Percentiles rank a stretch among this genome's conserved stretches.
phyloP scores from a whole-genome alignment of 139 green algal genomes.

The Auxenochlorella protothecoides region DNA sequence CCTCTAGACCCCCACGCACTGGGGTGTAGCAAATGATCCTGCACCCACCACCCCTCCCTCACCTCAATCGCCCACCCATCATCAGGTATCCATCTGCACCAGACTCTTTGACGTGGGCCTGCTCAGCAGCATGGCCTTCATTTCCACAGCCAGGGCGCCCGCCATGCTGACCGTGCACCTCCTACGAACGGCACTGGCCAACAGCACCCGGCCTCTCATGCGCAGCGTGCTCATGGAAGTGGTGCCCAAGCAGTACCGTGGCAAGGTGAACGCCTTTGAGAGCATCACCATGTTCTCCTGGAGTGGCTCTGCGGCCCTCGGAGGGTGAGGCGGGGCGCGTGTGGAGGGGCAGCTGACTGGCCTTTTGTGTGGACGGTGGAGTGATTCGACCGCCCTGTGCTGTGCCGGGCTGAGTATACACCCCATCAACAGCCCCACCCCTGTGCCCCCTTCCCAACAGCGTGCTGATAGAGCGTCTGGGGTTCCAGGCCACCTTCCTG shows the following conservation, averaged over 20 bases:
- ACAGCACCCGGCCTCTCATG: constrained; percentile 29
- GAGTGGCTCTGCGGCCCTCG: constrained; percentile 27
- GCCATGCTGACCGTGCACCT: constrained; percentile 22
- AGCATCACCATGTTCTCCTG: constrained; percentile 32
- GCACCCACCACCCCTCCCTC: no score
- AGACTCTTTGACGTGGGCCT: constrained; percentile 21
- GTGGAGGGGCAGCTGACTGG: neutral
- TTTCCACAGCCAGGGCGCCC: constrained; percentile 7
- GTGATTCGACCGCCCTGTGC: no score
- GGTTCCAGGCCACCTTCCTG: constrained; percentile 34
- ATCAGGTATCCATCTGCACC: constrained; percentile 9
- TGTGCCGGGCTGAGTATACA: neutral
- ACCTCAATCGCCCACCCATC: no score
- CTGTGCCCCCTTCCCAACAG: constrained; percentile 2
- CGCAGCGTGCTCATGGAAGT: constrained; percentile 33
- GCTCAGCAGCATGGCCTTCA: constrained; percentile 25
- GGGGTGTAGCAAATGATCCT: neutral
- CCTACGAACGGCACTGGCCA: constrained; percentile 21
- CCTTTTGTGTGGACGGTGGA: no score
- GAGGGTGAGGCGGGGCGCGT: constrained; percentile 15
- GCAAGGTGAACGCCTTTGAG: constrained; percentile 36
- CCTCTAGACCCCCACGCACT: neutral
- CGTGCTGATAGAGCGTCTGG: constrained; percentile 23
- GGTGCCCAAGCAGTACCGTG: constrained; percentile 17
- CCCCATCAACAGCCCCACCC: neutral